Evolutionary conservation across 129 eudicot genomes (phyloP).

Genomic region (Centrapalus pauciflorus): DNA sequence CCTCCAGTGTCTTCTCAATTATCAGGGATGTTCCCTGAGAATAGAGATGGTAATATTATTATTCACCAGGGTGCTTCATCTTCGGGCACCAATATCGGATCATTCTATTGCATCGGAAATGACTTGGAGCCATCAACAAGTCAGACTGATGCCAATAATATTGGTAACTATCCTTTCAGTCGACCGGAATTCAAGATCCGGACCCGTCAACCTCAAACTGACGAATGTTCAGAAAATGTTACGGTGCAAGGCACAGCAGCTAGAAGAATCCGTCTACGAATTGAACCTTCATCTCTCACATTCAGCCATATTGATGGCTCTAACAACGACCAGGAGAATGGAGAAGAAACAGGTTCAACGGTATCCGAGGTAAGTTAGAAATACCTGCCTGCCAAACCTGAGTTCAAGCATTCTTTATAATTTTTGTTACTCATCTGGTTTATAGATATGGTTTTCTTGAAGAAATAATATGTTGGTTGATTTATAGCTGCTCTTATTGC

Average conservation of each 20-base stretch:
- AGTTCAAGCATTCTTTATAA: no score
- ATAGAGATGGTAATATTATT: not conserved
- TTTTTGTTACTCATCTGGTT: not conserved
- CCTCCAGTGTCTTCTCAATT: conserved; percentile 2
- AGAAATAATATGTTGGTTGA: not conserved
- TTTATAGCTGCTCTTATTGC: not conserved
- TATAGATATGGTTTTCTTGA: not conserved
- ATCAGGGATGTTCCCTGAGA: not conserved
- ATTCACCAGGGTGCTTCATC: conserved; percentile 18
- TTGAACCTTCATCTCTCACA: conserved; percentile 17
- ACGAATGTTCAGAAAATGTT: conserved; percentile 15
- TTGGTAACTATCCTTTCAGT: conserved; percentile 2
- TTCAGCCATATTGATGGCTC: not conserved
- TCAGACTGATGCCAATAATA: conserved; percentile 5
- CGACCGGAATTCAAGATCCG: conserved; percentile 44
- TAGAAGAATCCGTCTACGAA: conserved; percentile 50
- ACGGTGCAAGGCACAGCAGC: conserved; percentile 55
- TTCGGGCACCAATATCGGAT: not conserved
- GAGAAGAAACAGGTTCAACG: conserved; percentile 27
- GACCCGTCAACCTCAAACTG: conserved; percentile 31
- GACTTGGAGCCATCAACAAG: conserved; percentile 21
- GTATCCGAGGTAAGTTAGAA: conserved; percentile 35
- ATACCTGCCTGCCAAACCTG: not conserved
- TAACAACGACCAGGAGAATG: not conserved
- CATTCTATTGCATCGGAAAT: not conserved